Percentiles rank a stretch among this genome's conserved stretches.
Evolutionary conservation across 1,139 yeast species (phyloP).

Genomic region (Hanseniaspora sp.): DNA sequence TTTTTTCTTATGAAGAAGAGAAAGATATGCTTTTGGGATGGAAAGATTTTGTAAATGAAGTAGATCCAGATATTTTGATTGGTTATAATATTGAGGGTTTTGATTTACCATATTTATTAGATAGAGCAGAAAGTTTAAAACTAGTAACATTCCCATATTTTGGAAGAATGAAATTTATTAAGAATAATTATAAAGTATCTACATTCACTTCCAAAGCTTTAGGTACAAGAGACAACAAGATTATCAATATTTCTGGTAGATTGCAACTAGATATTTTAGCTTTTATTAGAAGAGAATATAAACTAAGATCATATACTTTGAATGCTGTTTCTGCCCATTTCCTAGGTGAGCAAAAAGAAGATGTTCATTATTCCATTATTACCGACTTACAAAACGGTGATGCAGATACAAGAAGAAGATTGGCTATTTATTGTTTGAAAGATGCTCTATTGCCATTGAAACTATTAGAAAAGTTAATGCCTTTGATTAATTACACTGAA

Average conservation of each 20-base stretch:
- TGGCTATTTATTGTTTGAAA: conserved; percentile 93
- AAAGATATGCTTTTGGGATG: conserved; percentile 73
- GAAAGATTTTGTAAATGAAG: conserved; percentile 71
- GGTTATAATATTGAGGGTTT: conserved; percentile 93
- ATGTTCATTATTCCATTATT: conserved; percentile 92
- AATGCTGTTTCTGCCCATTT: conserved; percentile 94
- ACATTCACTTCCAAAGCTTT: conserved; percentile 89
- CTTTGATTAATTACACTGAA: conserved; percentile 91
- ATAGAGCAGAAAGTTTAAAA: conserved; percentile 69
- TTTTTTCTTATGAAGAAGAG: conserved; percentile 65
- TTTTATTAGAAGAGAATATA: conserved; percentile 87
- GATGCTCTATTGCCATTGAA: conserved; percentile 90
- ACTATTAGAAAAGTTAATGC: conserved; percentile 84
- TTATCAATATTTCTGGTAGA: conserved; percentile 87
- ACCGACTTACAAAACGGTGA: conserved; percentile 90
- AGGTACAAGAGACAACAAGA: conserved; percentile 90
- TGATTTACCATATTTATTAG: conserved; percentile 84
- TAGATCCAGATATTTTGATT: conserved; percentile 92
- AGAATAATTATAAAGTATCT: conserved; percentile 70
- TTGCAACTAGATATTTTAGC: conserved; percentile 90
- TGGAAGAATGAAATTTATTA: conserved; percentile 57
- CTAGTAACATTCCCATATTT: conserved; percentile 69
- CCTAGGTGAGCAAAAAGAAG: conserved; percentile 92
- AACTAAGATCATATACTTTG: conserved; percentile 83
- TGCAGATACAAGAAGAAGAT: conserved; percentile 80